Evolutionary conservation across 768 basidiomycete species (phyloP).

Genomic region (Chalciporus piperatus): DNA sequence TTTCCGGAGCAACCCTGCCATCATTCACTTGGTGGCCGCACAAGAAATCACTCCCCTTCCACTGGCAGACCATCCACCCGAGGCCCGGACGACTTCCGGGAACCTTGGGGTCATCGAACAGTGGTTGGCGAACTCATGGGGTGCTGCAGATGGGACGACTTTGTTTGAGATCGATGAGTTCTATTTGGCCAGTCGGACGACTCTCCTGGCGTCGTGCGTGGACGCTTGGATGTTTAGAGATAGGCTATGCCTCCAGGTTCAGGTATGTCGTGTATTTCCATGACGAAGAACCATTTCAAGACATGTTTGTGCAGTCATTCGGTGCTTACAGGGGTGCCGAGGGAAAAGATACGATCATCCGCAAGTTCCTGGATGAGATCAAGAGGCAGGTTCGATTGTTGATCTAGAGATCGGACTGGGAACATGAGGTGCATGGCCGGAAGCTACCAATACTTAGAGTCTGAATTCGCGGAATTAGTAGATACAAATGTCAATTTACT

Average conservation of each 20-base stretch:
- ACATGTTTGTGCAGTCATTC: neutral
- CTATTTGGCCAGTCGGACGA: slow-evolving; percentile 2
- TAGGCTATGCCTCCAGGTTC: neutral
- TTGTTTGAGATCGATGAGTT: slow-evolving; percentile 2
- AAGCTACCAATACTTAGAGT: too few relatives aligned
- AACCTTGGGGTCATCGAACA: neutral
- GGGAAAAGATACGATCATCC: neutral
- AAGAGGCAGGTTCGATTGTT: neutral
- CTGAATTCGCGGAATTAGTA: too few relatives aligned
- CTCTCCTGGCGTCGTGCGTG: neutral
- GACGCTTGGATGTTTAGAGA: slow-evolving; percentile 2
- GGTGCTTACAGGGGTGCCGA: neutral
- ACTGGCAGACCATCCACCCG: too few relatives aligned
- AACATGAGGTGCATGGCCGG: too few relatives aligned
- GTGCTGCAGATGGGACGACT: too few relatives aligned
- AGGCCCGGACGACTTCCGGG: neutral
- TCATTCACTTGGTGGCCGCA: slow-evolving; percentile 2
- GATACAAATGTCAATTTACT: too few relatives aligned
- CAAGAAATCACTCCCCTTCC: neutral
- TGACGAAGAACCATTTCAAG: neutral
- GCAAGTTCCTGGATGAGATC: neutral
- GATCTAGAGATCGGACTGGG: too few relatives aligned
- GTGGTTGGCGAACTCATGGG: neutral
- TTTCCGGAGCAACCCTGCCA: slow-evolving; percentile 1
- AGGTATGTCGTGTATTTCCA: neutral